phyloP scores from a whole-genome alignment of 495 filamentous ascomycete genomes.

The Xylaria curta region DNA sequence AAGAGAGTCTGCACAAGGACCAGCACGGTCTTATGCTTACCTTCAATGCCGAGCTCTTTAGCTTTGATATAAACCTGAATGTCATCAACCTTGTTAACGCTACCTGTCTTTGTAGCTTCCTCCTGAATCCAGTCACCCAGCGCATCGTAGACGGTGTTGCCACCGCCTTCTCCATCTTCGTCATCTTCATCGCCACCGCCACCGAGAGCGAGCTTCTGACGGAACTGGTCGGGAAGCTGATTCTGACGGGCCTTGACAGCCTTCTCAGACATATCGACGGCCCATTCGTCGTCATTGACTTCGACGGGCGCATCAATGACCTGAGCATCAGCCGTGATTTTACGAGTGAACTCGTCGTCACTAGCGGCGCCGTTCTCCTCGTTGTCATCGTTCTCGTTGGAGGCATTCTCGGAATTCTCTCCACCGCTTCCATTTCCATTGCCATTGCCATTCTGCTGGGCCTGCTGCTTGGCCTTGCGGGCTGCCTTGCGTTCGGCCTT shows the following conservation, averaged over 20 bases:
- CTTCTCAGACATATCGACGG: slow-evolving; percentile 91
- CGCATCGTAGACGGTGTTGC: slow-evolving; percentile 84
- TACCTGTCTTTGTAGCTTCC: slow-evolving; percentile 72
- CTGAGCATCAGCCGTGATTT: slow-evolving; percentile 83
- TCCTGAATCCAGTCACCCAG: slow-evolving; percentile 91
- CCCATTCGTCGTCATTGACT: slow-evolving; percentile 88
- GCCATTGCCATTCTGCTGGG: slow-evolving; percentile 62
- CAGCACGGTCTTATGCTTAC: slow-evolving; percentile 90
- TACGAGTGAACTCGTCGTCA: slow-evolving; percentile 91
- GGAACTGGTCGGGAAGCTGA: slow-evolving; percentile 88
- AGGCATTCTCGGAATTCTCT: slow-evolving; percentile 78
- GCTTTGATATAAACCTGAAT: slow-evolving; percentile 95
- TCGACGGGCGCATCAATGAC: slow-evolving; percentile 68
- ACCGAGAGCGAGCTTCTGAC: slow-evolving; percentile 83
- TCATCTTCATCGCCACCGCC: slow-evolving; percentile 80
- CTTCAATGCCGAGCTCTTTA: slow-evolving; percentile 92
- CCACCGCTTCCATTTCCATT: slow-evolving; percentile 66
- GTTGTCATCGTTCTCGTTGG: slow-evolving; percentile 70
- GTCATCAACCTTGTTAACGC: slow-evolving; percentile 77
- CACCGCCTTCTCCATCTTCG: slow-evolving; percentile 77
- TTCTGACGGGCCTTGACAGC: slow-evolving; percentile 93
- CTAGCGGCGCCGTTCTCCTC: slow-evolving; percentile 68
- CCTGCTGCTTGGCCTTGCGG: slow-evolving; percentile 82
- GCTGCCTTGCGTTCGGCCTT: slow-evolving; percentile 90
- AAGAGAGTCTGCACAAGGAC: slow-evolving; percentile 95